A percentile compares a stretch with the other conserved stretches of the same genome.
Conservation (phyloP, 306 rosid species). For the Quercus parvula region DNA sequence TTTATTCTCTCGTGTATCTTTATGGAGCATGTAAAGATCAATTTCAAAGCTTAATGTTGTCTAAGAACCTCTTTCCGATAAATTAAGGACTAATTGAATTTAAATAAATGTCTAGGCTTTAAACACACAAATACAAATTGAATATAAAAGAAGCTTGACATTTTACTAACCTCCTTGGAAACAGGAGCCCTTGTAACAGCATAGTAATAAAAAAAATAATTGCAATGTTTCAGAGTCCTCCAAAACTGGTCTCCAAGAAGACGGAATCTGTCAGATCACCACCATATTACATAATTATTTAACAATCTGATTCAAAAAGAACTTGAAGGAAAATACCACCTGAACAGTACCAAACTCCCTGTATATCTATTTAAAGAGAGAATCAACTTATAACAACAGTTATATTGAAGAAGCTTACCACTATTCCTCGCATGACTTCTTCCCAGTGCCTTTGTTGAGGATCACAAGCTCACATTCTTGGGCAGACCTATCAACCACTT, state of each 20-base stretch:
- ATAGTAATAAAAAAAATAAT: slow-evolving; percentile 78
- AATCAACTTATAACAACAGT: too few species aligned
- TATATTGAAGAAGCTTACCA: too few species aligned
- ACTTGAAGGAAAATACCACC: slow-evolving; percentile 40
- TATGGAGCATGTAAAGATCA: background rate
- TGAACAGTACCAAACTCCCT: slow-evolving; percentile 94
- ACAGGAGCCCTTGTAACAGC: slow-evolving; percentile 79
- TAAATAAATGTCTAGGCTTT: background rate
- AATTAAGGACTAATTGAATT: background rate
- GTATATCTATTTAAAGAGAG: too few species aligned
- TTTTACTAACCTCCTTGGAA: slow-evolving; percentile 83
- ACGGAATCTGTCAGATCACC: slow-evolving; percentile 64
- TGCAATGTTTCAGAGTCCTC: slow-evolving; percentile 91
- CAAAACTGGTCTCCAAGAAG: slow-evolving; percentile 88
- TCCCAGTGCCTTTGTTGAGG: too few species aligned
- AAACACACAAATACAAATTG: background rate
- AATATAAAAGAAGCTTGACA: slow-evolving; percentile 15
- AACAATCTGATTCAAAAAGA: slow-evolving; percentile 11
- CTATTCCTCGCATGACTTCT: too few species aligned
- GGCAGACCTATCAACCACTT: too few species aligned
- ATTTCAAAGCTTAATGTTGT: too few species aligned
- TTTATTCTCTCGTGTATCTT: background rate
- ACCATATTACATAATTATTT: slow-evolving; percentile 29
- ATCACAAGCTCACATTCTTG: too few species aligned
- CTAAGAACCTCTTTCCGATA: background rate